phyloP scores from a whole-genome alignment of 192 early-diverging fungal genomes.

The Podila clonocystis region DNA sequence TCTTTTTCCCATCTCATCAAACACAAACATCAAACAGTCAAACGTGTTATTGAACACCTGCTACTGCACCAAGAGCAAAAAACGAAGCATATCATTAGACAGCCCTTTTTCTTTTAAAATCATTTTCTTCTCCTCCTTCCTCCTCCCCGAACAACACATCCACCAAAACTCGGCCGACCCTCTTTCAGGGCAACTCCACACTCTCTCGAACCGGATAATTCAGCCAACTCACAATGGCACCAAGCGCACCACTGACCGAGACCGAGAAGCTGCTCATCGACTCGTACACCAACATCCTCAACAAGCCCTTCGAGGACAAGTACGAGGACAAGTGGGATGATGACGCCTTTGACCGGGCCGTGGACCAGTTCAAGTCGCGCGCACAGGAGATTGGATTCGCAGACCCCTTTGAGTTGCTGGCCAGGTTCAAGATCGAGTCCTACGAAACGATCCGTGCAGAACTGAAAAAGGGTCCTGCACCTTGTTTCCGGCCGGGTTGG shows the following conservation, averaged over 20 bases:
- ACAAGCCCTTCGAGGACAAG: slow-evolving; percentile 47
- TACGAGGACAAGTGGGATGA: slow-evolving; percentile 50
- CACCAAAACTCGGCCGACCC: background rate
- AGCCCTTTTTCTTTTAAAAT: too few species aligned
- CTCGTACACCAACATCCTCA: slow-evolving; percentile 44
- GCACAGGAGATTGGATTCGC: slow-evolving; percentile 48
- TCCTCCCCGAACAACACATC: background rate
- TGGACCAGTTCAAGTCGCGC: slow-evolving; percentile 50
- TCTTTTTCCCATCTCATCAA: background rate
- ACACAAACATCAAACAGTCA: background rate
- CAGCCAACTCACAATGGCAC: background rate
- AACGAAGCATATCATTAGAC: background rate
- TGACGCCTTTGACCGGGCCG: slow-evolving; percentile 48
- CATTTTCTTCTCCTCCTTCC: too few species aligned
- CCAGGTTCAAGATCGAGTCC: slow-evolving; percentile 42
- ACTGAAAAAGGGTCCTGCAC: slow-evolving; percentile 33
- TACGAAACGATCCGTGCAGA: slow-evolving; percentile 41
- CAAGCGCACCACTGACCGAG: slow-evolving; percentile 30
- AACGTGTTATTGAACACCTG: background rate
- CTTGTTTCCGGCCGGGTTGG: slow-evolving; percentile 44
- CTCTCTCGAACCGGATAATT: background rate
- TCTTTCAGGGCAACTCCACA: background rate
- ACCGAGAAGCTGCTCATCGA: slow-evolving; percentile 45
- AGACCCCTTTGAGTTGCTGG: slow-evolving; percentile 42
- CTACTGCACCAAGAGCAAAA: background rate